Base-by-base conservation (phyloP, 805 yeast genomes). In the Zygoascus bituminiphila region DNA sequence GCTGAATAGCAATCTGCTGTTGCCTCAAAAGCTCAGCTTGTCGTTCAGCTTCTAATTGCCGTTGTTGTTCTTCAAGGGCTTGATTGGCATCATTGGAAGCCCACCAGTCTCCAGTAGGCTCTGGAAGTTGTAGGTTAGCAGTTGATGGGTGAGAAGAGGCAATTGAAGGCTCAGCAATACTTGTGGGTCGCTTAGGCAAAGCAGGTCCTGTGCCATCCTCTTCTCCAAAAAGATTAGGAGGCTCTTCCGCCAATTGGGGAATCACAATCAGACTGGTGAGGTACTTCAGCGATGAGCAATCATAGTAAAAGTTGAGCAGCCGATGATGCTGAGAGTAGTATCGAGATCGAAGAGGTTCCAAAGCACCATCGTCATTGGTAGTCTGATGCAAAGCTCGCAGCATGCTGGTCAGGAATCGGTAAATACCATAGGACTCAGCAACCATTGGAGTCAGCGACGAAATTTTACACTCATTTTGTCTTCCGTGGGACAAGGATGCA, bases 351-450 rank as follows among this genome's bases (percentile, higher is more conserved):
- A 91, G 72, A 2, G 93, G 91, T 55, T 76, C 77, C 54, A 91
- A 70, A 1, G 88, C 91, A 4, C 83, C 95, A 19, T 77, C 84
- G 25, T 79, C 81, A 50, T 82, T 80, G 53, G 84, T 76, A 57
- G 86, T 74, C 57, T 78, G 78, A 59, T 84, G 78, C 79, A 91
- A 74, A 0, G 95, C 97, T 55, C 96, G 77, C 51, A 91, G 69
- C 98, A 91, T 89, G 8, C 95, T 82, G 1, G 87, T 84, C 50
- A 84, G 70, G 58, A 91, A 91, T 64, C 88, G 85, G 66, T 88
- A 87, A 50, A 91, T 88, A 41, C 98, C 98, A 61, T 87, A 89
- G 1, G 94, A 78, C 64, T 91, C 98, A 5, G 91, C 77, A 46
- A 91, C 87, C 66, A 89, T 72, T 2, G 97, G 97, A 33, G 91